Conservation (phyloP, 2,329 filamentous ascomycete genomes). For the Talaromyces sp. region DNA sequence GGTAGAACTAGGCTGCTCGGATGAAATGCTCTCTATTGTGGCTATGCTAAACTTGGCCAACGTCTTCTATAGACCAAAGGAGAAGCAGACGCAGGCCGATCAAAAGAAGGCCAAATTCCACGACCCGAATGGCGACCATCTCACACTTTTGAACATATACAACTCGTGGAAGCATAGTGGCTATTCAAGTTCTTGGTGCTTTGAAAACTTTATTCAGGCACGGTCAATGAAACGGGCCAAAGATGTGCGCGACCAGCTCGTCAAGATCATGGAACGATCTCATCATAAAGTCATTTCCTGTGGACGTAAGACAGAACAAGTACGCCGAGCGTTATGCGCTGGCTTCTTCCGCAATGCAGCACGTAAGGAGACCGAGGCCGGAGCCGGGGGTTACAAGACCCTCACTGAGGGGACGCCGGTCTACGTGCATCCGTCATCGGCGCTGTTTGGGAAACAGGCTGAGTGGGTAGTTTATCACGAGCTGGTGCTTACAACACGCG, state of each 20-base stretch:
- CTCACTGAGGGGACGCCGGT: background rate
- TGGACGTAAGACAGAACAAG: background rate
- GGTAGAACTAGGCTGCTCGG: slow-evolving; percentile 81
- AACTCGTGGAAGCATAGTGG: slow-evolving; percentile 89
- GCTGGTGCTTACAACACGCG: background rate
- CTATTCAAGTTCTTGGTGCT: slow-evolving; percentile 86
- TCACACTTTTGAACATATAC: slow-evolving; percentile 94
- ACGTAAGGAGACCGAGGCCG: background rate
- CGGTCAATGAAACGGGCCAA: slow-evolving; percentile 82
- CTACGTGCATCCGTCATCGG: background rate
- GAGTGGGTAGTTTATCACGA: background rate
- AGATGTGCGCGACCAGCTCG: slow-evolving; percentile 86
- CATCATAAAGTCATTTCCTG: slow-evolving; percentile 69
- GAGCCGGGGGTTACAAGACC: background rate
- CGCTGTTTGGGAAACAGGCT: background rate
- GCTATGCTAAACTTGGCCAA: slow-evolving; percentile 72
- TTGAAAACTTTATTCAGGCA: slow-evolving; percentile 96
- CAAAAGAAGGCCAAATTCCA: slow-evolving; percentile 98
- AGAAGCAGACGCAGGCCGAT: slow-evolving; percentile 93
- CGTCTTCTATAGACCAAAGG: slow-evolving; percentile 92
- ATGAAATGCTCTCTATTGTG: slow-evolving; percentile 91
- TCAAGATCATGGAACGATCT: slow-evolving; percentile 91
- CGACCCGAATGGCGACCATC: slow-evolving; percentile 87
- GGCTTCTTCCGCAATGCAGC: background rate
- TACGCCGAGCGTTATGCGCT: background rate